A percentile compares a stretch with the other conserved stretches of the same genome.
phyloP scores from a whole-genome alignment of 2,329 filamentous ascomycete genomes.

The Pestalotiopsis sp. region DNA sequence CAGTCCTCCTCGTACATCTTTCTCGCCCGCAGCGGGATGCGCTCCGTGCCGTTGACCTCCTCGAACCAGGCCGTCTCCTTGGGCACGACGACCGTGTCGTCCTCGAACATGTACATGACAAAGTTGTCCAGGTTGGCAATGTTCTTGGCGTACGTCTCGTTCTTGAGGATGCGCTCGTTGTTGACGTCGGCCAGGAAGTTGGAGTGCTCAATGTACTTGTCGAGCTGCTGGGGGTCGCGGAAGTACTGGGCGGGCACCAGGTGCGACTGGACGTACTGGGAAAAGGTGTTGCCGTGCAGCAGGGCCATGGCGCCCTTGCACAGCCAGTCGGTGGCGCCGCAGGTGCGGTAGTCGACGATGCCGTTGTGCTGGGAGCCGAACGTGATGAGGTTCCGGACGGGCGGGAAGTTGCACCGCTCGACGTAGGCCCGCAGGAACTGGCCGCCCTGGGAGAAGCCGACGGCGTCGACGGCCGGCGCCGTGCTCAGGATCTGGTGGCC shows the following conservation, averaged over 20 bases:
- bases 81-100: slow-evolving; percentile 84
- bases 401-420: slow-evolving; percentile 80
- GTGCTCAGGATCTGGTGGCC: slow-evolving; percentile 78
- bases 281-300: slow-evolving; percentile 81
- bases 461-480: slow-evolving; percentile 82
- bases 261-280: slow-evolving; percentile 72
- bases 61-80: slow-evolving; percentile 92
- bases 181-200: slow-evolving; percentile 96
- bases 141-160: slow-evolving; percentile 71
- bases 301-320: slow-evolving; percentile 81
- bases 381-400: slow-evolving; percentile 79
- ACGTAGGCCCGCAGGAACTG: slow-evolving; percentile 93
- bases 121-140: slow-evolving; percentile 73
- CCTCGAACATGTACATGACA: slow-evolving; percentile 86
- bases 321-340: slow-evolving; percentile 72
- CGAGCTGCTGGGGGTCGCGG: slow-evolving; percentile 70
- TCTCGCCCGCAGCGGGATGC: slow-evolving; percentile 70
- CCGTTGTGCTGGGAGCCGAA: slow-evolving; percentile 93
- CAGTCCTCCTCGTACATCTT: slow-evolving; percentile 87
- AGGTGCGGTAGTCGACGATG: slow-evolving; percentile 81
- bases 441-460: slow-evolving; percentile 95
- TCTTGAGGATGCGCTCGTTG: slow-evolving; percentile 82
- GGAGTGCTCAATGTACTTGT: slow-evolving; percentile 75
- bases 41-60: slow-evolving; percentile 75
- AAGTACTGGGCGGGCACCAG: slow-evolving; percentile 96